These are phyloP conservation scores for Penicillium sp. DNA, from an alignment of 2,329 filamentous ascomycete species.

Conservation along the genomic window DNA sequence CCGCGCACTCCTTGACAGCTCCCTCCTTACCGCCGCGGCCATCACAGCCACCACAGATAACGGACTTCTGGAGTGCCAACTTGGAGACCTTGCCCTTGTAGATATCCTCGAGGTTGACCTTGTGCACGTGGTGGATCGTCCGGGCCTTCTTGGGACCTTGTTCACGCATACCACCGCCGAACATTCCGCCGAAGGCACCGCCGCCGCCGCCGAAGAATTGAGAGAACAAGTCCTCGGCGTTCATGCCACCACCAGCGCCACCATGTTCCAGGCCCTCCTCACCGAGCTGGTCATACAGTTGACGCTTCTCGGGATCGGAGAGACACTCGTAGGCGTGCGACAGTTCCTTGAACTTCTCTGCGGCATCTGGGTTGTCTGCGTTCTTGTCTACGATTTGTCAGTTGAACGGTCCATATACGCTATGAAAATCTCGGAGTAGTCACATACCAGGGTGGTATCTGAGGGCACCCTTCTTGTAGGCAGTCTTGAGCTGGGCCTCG, in stretches of 20 bases:
- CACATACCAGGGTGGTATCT: conserved; percentile 84
- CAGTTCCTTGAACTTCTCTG: conserved; percentile 98
- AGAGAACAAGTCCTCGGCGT: conserved; percentile 90
- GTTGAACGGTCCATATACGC: conserved; percentile 2
- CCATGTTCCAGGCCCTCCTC: conserved; percentile 90
- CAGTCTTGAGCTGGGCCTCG: conserved; percentile 85
- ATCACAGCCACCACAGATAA: conserved; percentile 93
- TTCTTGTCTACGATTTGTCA: conserved; percentile 72
- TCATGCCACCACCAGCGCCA: conserved; percentile 80
- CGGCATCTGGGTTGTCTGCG: conserved; percentile 82
- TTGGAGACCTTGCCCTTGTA: conserved; percentile 98
- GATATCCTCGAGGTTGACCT: conserved; percentile 95
- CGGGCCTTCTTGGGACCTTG: conserved; percentile 85
- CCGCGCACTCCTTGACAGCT: conserved; percentile 86
- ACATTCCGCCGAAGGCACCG: conserved; percentile 68
- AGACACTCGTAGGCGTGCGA: conserved; percentile 95
- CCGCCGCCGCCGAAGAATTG: conserved; percentile 87
- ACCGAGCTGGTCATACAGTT: conserved; percentile 94
- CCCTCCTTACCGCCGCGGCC: conserved; percentile 95
- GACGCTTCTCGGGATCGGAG: conserved; percentile 85
- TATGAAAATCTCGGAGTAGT: conserved; percentile 6
- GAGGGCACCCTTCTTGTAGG: conserved; percentile 89
- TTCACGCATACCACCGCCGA: conserved; percentile 72
- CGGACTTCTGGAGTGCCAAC: conserved; percentile 91
- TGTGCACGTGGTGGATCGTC: conserved; percentile 97